phyloP scores from a whole-genome alignment of 1,284 basidiomycete genomes.

The Leccinum subfulvum region DNA sequence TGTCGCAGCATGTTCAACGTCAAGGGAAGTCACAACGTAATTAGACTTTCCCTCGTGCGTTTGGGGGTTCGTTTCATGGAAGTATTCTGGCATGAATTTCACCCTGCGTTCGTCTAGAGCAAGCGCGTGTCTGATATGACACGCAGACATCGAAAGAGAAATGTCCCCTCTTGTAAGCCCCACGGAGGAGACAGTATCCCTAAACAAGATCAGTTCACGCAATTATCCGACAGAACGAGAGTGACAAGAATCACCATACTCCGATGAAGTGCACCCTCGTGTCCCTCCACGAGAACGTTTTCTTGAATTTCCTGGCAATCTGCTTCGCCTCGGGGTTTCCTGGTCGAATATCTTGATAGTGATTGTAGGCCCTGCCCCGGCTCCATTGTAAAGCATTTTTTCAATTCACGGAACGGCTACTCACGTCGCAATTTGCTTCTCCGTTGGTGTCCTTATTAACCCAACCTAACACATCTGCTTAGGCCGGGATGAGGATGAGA shows the following conservation, averaged over 20 bases:
- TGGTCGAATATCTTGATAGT: slow-evolving; percentile 27
- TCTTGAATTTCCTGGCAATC: not conserved
- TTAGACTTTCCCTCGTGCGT: slow-evolving; percentile 10
- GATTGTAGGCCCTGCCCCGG: slow-evolving; percentile 35
- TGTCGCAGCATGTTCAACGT: not conserved
- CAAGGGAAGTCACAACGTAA: slow-evolving; percentile 1
- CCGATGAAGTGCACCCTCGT: slow-evolving; percentile 36
- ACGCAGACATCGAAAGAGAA: slow-evolving; percentile 26
- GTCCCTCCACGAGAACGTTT: slow-evolving; percentile 7
- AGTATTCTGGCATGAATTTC: slow-evolving; percentile 12
- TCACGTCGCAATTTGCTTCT: slow-evolving; percentile 18
- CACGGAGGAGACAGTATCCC: slow-evolving; percentile 36
- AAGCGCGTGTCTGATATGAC: slow-evolving; percentile 6
- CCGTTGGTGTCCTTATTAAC: slow-evolving; percentile 12
- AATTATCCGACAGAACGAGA: not conserved
- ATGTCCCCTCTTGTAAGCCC: slow-evolving; percentile 10
- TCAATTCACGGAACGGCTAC: not conserved
- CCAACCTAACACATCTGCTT: slow-evolving; percentile 9
- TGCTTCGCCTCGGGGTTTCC: not conserved
- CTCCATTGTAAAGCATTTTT: not conserved
- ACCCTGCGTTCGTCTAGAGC: not conserved
- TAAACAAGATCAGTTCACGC: slow-evolving; percentile 8
- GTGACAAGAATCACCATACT: slow-evolving; percentile 26
- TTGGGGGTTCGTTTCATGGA: slow-evolving; percentile 12
- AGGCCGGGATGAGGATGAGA: not conserved